Base-by-base conservation (phyloP, 2,329 filamentous ascomycete genomes). In the Alternaria ventricosa region DNA sequence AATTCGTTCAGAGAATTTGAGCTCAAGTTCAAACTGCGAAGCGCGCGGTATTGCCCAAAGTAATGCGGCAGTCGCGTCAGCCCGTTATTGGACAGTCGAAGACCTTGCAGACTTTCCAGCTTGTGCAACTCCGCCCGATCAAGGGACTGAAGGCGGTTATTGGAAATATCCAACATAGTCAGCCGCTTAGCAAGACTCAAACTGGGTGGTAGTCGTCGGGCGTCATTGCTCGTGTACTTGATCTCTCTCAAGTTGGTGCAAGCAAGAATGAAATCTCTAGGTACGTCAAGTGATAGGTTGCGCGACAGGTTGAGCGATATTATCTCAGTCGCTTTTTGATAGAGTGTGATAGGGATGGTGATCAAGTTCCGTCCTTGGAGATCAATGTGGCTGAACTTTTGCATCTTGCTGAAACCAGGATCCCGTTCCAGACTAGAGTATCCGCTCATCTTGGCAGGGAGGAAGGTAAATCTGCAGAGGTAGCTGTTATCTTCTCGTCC, bases 401-500 rank as follows among this genome's bases (percentile, higher is more conserved):
- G 91, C 78, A 92, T 88, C 75, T 93, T 94, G 75, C 88, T 89
- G 67, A 96, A 89, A 25, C 91, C 92, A 54, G 94, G 87, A 73
- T 98, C 95, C 67, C 86, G 85, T 69, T 94, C 91, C 23, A 92
- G 84, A 64, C 87, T 89, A 46, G 90, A 83, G 67, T 83, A 94
- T 53, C 94, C 93, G 77, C 90, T 94, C 78, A 97, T 91, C 74
- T 95, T 92, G 20, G 92, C 91, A 15, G 95, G 94, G 62, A 97
- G 84, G 80, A 99, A 99, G 63, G 96, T 93, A 82, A 99, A 98
- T 6, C 96, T 92, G 77, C 94, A 97, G 12, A 99, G 87, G 73
- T 98, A 99, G 77, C 94, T 96, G 79, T 98, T 97, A 83, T 99
- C 96, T 80, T 99, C 96, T 61, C 96, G 89, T 27, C 96, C 96